Percentiles rank a stretch among this genome's conserved stretches.
Conservation (phyloP, 306 rosid species). For the Dicorynia guianensis region DNA sequence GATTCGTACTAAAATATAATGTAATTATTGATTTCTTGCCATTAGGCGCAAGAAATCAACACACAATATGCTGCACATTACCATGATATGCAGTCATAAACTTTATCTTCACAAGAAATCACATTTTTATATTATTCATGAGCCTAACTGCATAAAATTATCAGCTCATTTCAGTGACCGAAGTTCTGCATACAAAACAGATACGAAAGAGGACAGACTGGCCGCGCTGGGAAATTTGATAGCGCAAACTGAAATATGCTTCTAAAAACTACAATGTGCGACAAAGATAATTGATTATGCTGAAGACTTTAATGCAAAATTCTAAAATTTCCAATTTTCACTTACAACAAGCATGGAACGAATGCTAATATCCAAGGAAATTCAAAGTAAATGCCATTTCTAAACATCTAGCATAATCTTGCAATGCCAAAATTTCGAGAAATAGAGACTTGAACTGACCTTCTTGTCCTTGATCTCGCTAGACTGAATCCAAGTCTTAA, state of each 20-base stretch:
- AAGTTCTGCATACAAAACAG: neutral
- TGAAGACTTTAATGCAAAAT: neutral
- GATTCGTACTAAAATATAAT: constrained; percentile 6
- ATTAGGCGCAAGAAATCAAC: neutral
- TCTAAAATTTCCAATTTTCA: neutral
- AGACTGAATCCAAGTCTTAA: constrained; percentile 98
- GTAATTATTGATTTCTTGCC: neutral
- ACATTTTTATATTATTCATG: neutral
- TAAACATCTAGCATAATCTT: neutral
- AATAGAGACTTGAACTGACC: constrained; percentile 49
- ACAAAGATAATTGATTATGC: neutral
- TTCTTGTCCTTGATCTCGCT: constrained; percentile 97
- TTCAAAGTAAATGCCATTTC: neutral
- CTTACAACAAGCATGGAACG: neutral
- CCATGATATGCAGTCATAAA: constrained; percentile 1
- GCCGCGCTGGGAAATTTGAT: neutral
- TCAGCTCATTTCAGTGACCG: neutral
- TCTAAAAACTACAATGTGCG: neutral
- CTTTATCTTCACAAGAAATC: neutral
- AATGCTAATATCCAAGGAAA: neutral
- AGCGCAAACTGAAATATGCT: neutral
- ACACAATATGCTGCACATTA: neutral
- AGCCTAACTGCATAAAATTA: neutral
- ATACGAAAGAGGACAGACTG: neutral
- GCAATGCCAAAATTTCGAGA: neutral